phyloP scores from a whole-genome alignment of 768 basidiomycete genomes.

The Dioszegia crocea region DNA sequence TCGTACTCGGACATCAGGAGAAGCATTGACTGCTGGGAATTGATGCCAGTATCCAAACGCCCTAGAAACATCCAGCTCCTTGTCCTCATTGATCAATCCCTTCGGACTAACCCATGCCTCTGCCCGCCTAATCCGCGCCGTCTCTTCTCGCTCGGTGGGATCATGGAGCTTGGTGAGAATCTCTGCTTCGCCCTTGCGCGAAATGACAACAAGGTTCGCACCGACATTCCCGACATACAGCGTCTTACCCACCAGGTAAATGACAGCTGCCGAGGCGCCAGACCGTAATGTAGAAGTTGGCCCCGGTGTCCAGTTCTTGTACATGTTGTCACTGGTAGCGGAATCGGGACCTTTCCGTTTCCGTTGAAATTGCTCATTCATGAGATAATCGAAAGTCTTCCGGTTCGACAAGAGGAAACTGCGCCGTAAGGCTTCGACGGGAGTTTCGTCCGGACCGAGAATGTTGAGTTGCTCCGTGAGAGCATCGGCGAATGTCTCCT shows the following conservation, averaged over 20 bases:
- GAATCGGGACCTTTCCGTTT: conserved; percentile 69
- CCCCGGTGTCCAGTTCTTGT: conserved; percentile 24
- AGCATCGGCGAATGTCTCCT: conserved; percentile 68
- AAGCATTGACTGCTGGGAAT: conserved; percentile 82
- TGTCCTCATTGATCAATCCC: conserved; percentile 85
- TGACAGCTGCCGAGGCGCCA: conserved; percentile 78
- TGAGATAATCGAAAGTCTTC: conserved; percentile 62
- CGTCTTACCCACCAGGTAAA: conserved; percentile 74
- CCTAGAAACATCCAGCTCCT: conserved; percentile 82
- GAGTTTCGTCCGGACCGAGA: conserved; percentile 57
- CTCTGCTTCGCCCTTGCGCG: conserved; percentile 65
- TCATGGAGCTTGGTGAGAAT: conserved; percentile 76
- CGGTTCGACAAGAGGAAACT: conserved; percentile 85
- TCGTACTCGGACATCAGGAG: conserved; percentile 69
- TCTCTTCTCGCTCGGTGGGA: conserved; percentile 81
- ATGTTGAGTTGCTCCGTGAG: conserved; percentile 61
- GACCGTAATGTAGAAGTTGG: conserved; percentile 56
- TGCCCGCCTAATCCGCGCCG: conserved; percentile 76
- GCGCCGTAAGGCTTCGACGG: conserved; percentile 73
- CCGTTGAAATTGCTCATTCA: conserved; percentile 51
- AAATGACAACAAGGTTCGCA: conserved; percentile 79
- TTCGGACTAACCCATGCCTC: conserved; percentile 93
- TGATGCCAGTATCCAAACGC: conserved; percentile 90
- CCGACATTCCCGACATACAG: conserved; percentile 89
- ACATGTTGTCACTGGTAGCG: conserved; percentile 39